Percentiles rank a stretch among this genome's conserved stretches.
These are phyloP conservation scores for Botrytis squamosa DNA, from an alignment of 2,329 filamentous ascomycete species.

Conservation along the genomic window DNA sequence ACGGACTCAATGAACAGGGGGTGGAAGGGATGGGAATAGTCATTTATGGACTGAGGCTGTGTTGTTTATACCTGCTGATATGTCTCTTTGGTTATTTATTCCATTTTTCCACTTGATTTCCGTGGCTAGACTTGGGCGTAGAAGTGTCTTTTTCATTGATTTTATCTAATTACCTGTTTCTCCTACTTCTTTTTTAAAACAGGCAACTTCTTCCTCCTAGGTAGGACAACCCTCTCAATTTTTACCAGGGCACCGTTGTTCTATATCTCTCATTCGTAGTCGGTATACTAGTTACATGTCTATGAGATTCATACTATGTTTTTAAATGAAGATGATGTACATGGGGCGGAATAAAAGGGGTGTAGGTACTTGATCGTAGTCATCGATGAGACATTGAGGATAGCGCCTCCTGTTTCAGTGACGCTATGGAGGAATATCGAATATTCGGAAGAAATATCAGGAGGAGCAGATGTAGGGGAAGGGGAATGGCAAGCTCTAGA, in stretches of 20 bases:
- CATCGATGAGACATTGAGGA: too few species aligned
- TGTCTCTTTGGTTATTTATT: too few species aligned
- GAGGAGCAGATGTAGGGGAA: too few species aligned
- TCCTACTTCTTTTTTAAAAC: background rate
- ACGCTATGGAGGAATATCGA: background rate
- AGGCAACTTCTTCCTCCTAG: background rate
- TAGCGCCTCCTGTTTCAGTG: background rate
- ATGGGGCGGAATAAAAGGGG: background rate
- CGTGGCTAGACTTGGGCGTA: fast-evolving
- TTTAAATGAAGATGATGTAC: background rate
- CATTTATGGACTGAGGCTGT: background rate
- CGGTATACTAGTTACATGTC: background rate
- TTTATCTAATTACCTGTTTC: background rate
- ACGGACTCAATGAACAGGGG: background rate
- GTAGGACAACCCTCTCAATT: background rate
- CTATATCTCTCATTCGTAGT: background rate
- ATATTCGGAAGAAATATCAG: too few species aligned
- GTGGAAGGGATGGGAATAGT: background rate
- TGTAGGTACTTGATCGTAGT: too few species aligned
- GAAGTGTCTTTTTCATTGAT: background rate
- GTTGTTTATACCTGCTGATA: background rate
- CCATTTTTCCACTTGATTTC: fast-evolving
- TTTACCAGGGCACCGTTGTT: too few species aligned
- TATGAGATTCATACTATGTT: background rate
- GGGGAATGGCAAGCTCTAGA: too few species aligned